These are phyloP conservation scores for Thraustotheca clavata DNA, from an alignment of 352 stramenopile genomes.

Conservation along the genomic window DNA sequence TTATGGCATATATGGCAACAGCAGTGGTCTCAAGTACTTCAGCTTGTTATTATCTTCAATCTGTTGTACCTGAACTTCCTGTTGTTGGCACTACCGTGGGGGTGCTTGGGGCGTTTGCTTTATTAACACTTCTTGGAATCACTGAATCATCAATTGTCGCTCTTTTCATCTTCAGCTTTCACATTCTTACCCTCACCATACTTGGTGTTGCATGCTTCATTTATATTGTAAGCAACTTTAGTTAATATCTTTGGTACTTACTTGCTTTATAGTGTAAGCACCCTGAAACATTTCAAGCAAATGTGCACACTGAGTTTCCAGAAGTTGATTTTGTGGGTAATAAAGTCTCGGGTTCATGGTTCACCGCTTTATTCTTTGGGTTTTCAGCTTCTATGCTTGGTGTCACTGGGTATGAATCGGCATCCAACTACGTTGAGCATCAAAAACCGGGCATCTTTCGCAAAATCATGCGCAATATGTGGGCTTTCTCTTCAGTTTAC, in stretches of 20 bases:
- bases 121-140: conserved; percentile 78
- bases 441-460: conserved; percentile 78
- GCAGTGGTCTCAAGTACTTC: conserved; percentile 59
- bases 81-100: conserved; percentile 36
- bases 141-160: conserved; percentile 76
- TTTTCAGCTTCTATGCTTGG: conserved; percentile 81
- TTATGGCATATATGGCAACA: conserved; percentile 89
- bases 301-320: conserved; percentile 62
- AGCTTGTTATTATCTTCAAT: conserved; percentile 48
- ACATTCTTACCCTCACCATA: conserved; percentile 70
- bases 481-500: conserved; percentile 75
- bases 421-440: conserved; percentile 87
- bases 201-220: conserved; percentile 47
- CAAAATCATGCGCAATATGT: conserved; percentile 78
- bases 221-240: too few relatives aligned
- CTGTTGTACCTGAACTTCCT: conserved; percentile 31
- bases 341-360: conserved; percentile 32
- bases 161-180: conserved; percentile 71
- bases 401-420: conserved; percentile 89
- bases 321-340: conserved; percentile 36
- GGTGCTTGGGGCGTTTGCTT: conserved; percentile 74
- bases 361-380: conserved; percentile 68
- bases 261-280: too few relatives aligned
- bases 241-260: too few relatives aligned
- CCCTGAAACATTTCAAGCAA: conserved; percentile 44